Evolutionary conservation across 1,139 yeast genomes (phyloP), one percentile per base, ranked within the genome.

Genomic region (Pichia sp.): DNA sequence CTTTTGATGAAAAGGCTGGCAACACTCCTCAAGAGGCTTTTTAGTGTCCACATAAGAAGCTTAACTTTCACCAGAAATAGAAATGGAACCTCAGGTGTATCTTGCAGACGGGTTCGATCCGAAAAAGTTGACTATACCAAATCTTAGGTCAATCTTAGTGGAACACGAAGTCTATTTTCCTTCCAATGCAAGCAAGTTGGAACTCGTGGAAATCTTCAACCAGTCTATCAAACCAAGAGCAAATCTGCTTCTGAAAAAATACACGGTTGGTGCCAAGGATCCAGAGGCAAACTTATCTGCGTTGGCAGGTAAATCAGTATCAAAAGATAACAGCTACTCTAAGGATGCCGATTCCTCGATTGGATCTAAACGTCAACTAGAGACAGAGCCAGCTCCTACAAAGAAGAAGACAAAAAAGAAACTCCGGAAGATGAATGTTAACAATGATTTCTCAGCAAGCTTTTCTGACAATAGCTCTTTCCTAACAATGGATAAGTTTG

Each of bases 141-240:
- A 80, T 41, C 64, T 86, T 50, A 67, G 91, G 47, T 67, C 74
- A 27, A 65, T 83, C 27, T 64, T 86, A 40, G 58, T 66, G 23
- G 74, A 71, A 37, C 70, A 83, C 53, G 64, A 68, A n/a, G 64
- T 85, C 17, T 58, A 59, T 8, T 77, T 66, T 51, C 69, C 79
- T 1, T 65, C 82, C 5, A 67, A 72, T 35, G 76, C 84, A 9
- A 80, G 76, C 51, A 86, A 86, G 56, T 58, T 70, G 5, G 74
- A 71, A 9, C 63, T 83, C 40, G 58, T 84, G 8, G 63, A 62
- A 14, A 52, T 80, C 6, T 83, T 77, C 53, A 59, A 66, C 14
- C 53, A 60, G 3, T 54, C 73, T n/a, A 62, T 83, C 30, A 52
- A 55, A 11, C 67, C 74, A 1, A 57, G 61, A 11, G 60, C 73